These are phyloP conservation scores for Colletotrichum musicola DNA, from an alignment of 2,329 filamentous ascomycete species.

Conservation along the genomic window DNA sequence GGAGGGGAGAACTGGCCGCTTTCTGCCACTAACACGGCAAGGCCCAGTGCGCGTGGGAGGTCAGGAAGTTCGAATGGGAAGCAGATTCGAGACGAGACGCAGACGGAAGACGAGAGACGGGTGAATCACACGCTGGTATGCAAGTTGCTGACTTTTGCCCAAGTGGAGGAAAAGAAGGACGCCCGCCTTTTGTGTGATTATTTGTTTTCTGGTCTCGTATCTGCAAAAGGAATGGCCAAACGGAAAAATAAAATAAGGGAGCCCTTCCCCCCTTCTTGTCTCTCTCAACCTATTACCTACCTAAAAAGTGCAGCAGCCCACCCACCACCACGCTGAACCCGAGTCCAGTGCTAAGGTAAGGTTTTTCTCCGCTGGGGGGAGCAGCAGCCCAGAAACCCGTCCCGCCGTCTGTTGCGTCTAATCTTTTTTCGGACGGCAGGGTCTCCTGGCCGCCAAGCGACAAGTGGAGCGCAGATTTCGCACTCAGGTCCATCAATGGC, in stretches of 20 bases:
- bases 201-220: slow-evolving; percentile 24
- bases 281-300: neutral
- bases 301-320: neutral
- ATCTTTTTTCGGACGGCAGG: slow-evolving; percentile 31
- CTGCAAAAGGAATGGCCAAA: slow-evolving; percentile 24
- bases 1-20: slow-evolving; percentile 24
- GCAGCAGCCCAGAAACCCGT: neutral
- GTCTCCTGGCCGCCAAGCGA: slow-evolving; percentile 27
- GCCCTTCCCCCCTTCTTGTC: slow-evolving; percentile 12
- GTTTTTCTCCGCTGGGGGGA: too few relatives aligned
- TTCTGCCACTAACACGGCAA: slow-evolving; percentile 23
- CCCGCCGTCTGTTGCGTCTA: slow-evolving; percentile 18
- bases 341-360: neutral
- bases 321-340: too few relatives aligned
- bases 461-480: slow-evolving; percentile 14
- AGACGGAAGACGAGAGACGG: neutral
- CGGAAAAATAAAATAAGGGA: slow-evolving; percentile 23
- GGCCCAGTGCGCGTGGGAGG: neutral
- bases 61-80: neutral
- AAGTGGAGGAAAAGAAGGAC: slow-evolving; percentile 1
- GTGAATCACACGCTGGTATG: neutral
- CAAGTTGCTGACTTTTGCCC: neutral
- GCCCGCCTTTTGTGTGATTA: slow-evolving; percentile 29
- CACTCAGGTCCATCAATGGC: neutral
- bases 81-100: neutral